Conservation (phyloP, 306 rosid species). For the Arachis stenosperma region DNA sequence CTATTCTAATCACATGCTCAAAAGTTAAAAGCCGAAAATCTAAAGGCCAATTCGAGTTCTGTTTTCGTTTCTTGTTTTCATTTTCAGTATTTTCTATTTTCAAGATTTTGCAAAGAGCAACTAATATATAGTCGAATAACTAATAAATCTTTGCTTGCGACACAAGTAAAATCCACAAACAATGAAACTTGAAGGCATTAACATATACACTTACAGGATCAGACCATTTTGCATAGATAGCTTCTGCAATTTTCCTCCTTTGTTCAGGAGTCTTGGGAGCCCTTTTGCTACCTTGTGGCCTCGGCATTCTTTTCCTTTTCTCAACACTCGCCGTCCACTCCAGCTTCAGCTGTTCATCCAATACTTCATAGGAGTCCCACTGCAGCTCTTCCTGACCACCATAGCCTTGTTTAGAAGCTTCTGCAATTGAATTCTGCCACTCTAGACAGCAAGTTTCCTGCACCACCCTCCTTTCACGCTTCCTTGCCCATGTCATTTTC, state of each 20-base stretch:
- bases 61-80: too few relatives aligned
- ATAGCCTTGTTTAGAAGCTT: slow-evolving; percentile 78
- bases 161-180: slow-evolving; percentile 20
- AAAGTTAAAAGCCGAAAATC: neutral
- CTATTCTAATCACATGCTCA: neutral
- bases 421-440: slow-evolving; percentile 86
- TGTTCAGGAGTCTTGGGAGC: slow-evolving; percentile 89
- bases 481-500: slow-evolving; percentile 69
- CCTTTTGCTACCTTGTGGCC: slow-evolving; percentile 62
- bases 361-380: slow-evolving; percentile 75
- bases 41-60: neutral
- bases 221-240: slow-evolving; percentile 90
- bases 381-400: slow-evolving; percentile 75
- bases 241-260: slow-evolving; percentile 81
- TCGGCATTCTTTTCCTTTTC: slow-evolving; percentile 53
- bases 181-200: slow-evolving; percentile 32
- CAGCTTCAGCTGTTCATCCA: slow-evolving; percentile 59
- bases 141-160: neutral
- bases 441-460: slow-evolving; percentile 78
- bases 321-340: slow-evolving; percentile 69
- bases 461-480: slow-evolving; percentile 54
- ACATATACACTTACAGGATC: slow-evolving; percentile 69
- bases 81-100: too few relatives aligned
- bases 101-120: too few relatives aligned
- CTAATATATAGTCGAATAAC: neutral